phyloP scores from a whole-genome alignment of 2,329 filamentous ascomycete genomes.

The Aaosphaeria pasadenensis region DNA sequence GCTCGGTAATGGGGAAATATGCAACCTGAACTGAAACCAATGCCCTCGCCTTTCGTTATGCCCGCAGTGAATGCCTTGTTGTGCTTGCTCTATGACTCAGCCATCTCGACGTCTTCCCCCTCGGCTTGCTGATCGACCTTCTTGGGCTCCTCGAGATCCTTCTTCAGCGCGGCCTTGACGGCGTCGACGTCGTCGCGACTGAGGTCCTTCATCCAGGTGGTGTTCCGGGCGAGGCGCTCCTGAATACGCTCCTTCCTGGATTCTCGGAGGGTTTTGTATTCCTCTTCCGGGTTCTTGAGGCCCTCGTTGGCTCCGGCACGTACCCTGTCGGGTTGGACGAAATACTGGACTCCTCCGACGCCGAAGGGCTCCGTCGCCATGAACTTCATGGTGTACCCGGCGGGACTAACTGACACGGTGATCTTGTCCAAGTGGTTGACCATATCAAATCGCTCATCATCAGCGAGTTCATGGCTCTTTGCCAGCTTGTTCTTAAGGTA shows the following conservation, averaged over 20 bases:
- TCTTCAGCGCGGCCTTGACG: constrained; percentile 36
- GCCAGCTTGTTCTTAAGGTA: constrained; percentile 41
- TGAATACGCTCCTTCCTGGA: constrained; percentile 35
- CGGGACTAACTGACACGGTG: constrained; percentile 43
- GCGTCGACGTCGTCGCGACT: constrained; percentile 47
- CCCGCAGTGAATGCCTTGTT: no score
- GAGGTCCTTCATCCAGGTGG: constrained; percentile 46
- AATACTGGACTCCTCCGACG: constrained; percentile 37
- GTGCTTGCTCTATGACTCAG: constrained; percentile 7
- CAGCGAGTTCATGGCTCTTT: constrained; percentile 30
- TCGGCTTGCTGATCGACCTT: constrained; percentile 7
- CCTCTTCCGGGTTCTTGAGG: constrained; percentile 29
- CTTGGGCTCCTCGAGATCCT: constrained; percentile 23
- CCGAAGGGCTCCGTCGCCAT: constrained; percentile 36
- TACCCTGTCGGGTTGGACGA: constrained; percentile 35
- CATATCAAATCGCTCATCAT: constrained; percentile 27
- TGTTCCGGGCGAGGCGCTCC: constrained; percentile 45
- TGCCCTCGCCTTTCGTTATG: no score
- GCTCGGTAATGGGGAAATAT: no score
- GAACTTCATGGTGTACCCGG: constrained; percentile 44
- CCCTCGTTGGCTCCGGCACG: constrained; percentile 35
- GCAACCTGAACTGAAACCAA: no score
- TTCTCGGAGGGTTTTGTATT: constrained; percentile 25
- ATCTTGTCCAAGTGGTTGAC: constrained; percentile 41
- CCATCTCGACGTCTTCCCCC: constrained; percentile 33